phyloP scores from a whole-genome alignment of 2,329 filamentous ascomycete genomes.

The Cytospora paraplurivora region DNA sequence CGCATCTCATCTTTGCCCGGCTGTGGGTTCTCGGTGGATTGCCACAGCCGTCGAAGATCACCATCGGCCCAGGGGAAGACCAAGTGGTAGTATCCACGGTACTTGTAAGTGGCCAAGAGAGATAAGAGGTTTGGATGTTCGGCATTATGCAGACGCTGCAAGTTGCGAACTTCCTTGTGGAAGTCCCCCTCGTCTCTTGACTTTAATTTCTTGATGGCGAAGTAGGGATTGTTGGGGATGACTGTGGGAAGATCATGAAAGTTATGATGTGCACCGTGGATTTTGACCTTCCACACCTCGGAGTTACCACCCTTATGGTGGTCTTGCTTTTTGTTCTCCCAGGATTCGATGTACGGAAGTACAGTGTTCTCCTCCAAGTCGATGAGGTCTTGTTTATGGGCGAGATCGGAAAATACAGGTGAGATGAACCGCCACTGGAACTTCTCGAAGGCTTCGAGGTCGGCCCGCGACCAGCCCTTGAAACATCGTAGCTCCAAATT shows the following conservation, averaged over 20 bases:
- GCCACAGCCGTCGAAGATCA: constrained; percentile 28
- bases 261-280: constrained; percentile 28
- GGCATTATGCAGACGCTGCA: constrained; percentile 27
- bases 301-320: constrained; percentile 30
- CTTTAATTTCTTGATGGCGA: constrained; percentile 28
- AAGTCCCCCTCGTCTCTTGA: constrained; percentile 29
- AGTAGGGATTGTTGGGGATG: constrained; percentile 26
- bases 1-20: constrained; percentile 27
- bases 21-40: constrained; percentile 27
- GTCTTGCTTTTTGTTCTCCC: constrained; percentile 26
- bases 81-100: constrained; percentile 28
- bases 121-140: constrained; percentile 29
- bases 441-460: constrained; percentile 24
- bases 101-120: constrained; percentile 29
- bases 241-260: constrained; percentile 24
- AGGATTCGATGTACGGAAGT: constrained; percentile 26
- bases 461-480: constrained; percentile 18
- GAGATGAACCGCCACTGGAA: constrained; percentile 27
- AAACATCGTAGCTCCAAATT: constrained; percentile 19
- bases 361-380: constrained; percentile 26
- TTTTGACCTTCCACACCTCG: constrained; percentile 29
- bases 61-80: constrained; percentile 30
- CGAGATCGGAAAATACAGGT: constrained; percentile 24
- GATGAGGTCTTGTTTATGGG: constrained; percentile 21
- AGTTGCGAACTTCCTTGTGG: constrained; percentile 28